These are phyloP conservation scores for Auxenochlorella pyrenoidosa DNA, from an alignment of 139 green algal species.

Conservation along the genomic window DNA sequence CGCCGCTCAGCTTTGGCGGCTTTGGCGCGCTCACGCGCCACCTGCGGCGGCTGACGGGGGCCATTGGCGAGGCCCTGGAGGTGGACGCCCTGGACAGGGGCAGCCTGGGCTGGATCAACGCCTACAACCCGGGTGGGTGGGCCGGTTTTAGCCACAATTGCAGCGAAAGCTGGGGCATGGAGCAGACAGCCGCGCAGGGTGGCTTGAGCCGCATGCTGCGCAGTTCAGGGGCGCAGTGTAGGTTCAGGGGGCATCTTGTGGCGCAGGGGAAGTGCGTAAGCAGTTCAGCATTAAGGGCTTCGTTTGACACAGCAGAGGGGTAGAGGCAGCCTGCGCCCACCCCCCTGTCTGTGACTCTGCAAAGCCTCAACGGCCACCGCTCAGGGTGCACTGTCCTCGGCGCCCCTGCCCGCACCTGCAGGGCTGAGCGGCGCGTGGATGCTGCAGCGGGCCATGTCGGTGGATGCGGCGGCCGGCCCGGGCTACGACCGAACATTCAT, in stretches of 20 bases:
- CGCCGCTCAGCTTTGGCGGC: conserved; percentile 93
- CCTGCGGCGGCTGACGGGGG: conserved; percentile 71
- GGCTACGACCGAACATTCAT: conserved; percentile 71
- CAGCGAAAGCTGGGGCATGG: too few species aligned
- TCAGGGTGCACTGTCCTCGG: too few species aligned
- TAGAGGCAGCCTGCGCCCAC: too few species aligned
- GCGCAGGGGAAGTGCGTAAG: too few species aligned
- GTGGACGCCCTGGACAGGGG: conserved; percentile 50
- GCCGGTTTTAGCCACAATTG: background rate
- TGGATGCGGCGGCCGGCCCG: background rate
- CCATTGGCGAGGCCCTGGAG: conserved; percentile 64
- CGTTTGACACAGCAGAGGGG: too few species aligned
- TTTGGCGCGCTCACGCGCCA: conserved; percentile 89
- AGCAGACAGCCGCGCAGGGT: too few species aligned
- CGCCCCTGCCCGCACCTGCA: conserved; percentile 11
- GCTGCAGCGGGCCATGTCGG: conserved; percentile 92
- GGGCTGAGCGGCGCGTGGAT: conserved; percentile 79
- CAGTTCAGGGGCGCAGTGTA: too few species aligned
- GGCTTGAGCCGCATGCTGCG: too few species aligned
- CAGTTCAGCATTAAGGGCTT: too few species aligned
- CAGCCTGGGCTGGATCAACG: conserved; percentile 39
- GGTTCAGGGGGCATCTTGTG: too few species aligned
- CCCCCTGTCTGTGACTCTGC: too few species aligned
- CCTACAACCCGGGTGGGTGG: conserved; percentile 66
- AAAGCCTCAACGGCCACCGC: too few species aligned